Percentiles rank a stretch among this genome's conserved stretches.
These are phyloP conservation scores for Endothia cerciana DNA, from an alignment of 2,329 filamentous ascomycete species.

Conservation along the genomic window DNA sequence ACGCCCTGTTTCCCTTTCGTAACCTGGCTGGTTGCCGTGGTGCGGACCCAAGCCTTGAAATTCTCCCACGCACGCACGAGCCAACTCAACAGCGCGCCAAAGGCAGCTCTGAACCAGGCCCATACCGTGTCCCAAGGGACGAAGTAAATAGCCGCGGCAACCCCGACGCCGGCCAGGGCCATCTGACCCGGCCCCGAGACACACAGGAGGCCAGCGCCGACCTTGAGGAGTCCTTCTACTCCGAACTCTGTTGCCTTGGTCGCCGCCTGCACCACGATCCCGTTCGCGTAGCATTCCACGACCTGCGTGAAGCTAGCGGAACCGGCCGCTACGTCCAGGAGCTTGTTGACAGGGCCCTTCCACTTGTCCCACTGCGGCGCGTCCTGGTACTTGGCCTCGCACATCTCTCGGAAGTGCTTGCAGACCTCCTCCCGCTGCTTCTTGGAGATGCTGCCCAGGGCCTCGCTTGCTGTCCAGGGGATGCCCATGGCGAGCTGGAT, in stretches of 20 bases:
- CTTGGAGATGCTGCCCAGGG: slow-evolving; percentile 27
- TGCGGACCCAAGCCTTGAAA: slow-evolving; percentile 24
- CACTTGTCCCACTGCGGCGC: slow-evolving; percentile 27
- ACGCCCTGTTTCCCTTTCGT: slow-evolving; percentile 13
- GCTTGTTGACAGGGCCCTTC: slow-evolving; percentile 29
- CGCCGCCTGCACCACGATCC: slow-evolving; percentile 28
- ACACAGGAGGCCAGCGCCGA: slow-evolving; percentile 26
- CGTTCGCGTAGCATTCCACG: slow-evolving; percentile 28
- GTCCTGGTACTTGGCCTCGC: slow-evolving; percentile 28
- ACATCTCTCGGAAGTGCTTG: slow-evolving; percentile 28
- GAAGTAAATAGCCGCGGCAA: slow-evolving; percentile 26
- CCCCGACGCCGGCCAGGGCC: slow-evolving; percentile 21
- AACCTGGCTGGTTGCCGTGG: slow-evolving; percentile 4
- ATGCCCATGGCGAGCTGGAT: slow-evolving; percentile 28
- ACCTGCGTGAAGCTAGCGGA: slow-evolving; percentile 23
- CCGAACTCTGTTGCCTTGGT: slow-evolving; percentile 21
- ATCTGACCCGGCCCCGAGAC: slow-evolving; percentile 26
- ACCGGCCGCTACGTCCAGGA: slow-evolving; percentile 27
- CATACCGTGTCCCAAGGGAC: slow-evolving; percentile 28
- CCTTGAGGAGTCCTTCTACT: slow-evolving; percentile 22
- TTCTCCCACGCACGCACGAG: slow-evolving; percentile 28
- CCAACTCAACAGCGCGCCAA: slow-evolving; percentile 21
- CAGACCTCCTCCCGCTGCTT: slow-evolving; percentile 27
- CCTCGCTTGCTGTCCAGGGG: slow-evolving; percentile 28
- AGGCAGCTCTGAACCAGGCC: slow-evolving; percentile 26